These are phyloP conservation scores for Myxozyma vanderwaltii DNA, from an alignment of 805 yeast species.

Conservation along the genomic window DNA sequence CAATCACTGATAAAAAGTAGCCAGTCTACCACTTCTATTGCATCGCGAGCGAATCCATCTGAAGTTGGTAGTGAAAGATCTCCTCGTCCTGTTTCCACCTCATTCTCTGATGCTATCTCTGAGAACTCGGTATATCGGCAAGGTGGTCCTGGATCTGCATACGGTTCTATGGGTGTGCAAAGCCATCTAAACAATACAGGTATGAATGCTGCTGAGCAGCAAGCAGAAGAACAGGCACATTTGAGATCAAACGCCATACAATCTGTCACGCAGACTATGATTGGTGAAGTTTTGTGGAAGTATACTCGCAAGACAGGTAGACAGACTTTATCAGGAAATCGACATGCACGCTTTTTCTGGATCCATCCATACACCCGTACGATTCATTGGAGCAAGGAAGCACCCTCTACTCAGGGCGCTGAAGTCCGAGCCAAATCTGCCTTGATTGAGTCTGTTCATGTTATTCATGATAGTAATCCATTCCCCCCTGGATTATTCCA, in stretches of 20 bases:
- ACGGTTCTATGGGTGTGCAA: background rate
- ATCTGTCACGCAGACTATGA: conserved; percentile 86
- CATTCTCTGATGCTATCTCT: background rate
- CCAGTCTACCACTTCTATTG: background rate
- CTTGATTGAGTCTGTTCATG: conserved; percentile 75
- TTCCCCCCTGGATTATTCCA: conserved; percentile 86
- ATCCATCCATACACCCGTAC: conserved; percentile 92
- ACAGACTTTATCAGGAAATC: conserved; percentile 64
- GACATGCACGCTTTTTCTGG: conserved; percentile 96
- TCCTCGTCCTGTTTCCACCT: background rate
- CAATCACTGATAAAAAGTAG: background rate
- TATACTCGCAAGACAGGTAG: conserved; percentile 76
- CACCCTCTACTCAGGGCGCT: conserved; percentile 67
- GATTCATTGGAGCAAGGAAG: conserved; percentile 81
- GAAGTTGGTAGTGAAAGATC: conserved; percentile 3
- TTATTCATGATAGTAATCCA: conserved; percentile 82
- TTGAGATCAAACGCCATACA: conserved; percentile 64
- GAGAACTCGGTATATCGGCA: background rate
- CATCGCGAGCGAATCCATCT: background rate
- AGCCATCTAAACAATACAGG: background rate
- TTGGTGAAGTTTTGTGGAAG: conserved; percentile 87
- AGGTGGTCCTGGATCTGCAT: background rate
- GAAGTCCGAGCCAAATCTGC: conserved; percentile 69
- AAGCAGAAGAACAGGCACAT: conserved; percentile 40
- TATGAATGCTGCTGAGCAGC: background rate